These are phyloP conservation scores for Volvariella volvacea DNA, from an alignment of 1,284 basidiomycete genomes.

Conservation along the genomic window DNA sequence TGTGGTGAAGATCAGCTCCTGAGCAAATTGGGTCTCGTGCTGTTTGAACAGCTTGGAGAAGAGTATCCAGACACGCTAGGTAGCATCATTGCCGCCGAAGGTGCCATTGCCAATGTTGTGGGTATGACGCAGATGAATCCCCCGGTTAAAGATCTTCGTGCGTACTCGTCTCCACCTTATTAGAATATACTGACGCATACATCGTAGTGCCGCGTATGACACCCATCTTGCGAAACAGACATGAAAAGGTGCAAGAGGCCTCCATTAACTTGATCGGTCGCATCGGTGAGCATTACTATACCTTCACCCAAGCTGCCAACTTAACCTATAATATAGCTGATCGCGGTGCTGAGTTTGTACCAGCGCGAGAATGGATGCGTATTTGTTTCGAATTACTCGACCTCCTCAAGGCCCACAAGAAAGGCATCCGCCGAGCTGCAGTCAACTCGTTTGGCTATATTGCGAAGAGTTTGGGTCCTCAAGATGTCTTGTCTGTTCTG, in stretches of 20 bases:
- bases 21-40: constrained; percentile 93
- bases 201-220: constrained; percentile 93
- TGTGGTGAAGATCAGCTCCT: constrained; percentile 95
- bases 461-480: constrained; percentile 97
- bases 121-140: constrained; percentile 99
- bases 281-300: constrained; percentile 56
- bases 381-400: constrained; percentile 99
- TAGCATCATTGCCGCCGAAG: constrained; percentile 97
- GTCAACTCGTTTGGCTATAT: constrained; percentile 99
- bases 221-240: constrained; percentile 95
- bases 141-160: constrained; percentile 95
- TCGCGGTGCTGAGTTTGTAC: constrained; percentile 97
- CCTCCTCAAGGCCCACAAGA: constrained; percentile 98
- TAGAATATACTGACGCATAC: constrained; percentile 8
- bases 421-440: constrained; percentile 95
- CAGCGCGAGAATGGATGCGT: constrained; percentile 99
- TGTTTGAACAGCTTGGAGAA: constrained; percentile 98
- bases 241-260: constrained; percentile 99
- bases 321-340: constrained; percentile 54
- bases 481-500: constrained; percentile 95
- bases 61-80: constrained; percentile 99
- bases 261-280: constrained; percentile 99
- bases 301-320: constrained; percentile 3
- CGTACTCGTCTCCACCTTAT: constrained; percentile 26
- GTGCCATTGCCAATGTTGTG: constrained; percentile 98